Evolutionary conservation across 1,284 basidiomycete genomes (phyloP).

Genomic region (Ustilago cynodontis): DNA sequence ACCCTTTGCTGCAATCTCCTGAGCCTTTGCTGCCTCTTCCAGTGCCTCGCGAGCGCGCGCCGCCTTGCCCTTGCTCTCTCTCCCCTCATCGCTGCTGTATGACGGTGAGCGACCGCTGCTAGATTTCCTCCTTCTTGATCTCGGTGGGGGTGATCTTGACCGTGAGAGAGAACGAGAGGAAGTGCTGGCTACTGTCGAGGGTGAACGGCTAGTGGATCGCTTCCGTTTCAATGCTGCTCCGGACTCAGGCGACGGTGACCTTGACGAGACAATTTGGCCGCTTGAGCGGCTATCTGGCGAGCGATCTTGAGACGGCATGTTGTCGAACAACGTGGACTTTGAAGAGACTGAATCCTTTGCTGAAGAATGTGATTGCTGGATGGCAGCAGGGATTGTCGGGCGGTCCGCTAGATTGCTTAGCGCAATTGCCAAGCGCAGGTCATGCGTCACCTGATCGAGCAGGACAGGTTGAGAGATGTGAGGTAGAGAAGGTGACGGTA

Average conservation of each 20-base stretch:
- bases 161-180: conserved; percentile 29
- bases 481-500: background rate
- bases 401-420: background rate
- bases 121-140: conserved; percentile 26
- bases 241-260: conserved; percentile 26
- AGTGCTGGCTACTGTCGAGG: conserved; percentile 19
- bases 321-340: background rate
- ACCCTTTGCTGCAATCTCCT: conserved; percentile 44
- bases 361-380: background rate
- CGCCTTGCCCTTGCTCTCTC: background rate
- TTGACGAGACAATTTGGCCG: background rate
- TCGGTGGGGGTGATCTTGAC: conserved; percentile 37
- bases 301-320: conserved; percentile 29
- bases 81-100: conserved; percentile 23
- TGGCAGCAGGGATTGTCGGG: background rate
- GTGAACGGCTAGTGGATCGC: conserved; percentile 26
- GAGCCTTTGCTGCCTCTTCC: conserved; percentile 23
- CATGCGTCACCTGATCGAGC: background rate
- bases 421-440: background rate
- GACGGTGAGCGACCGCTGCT: conserved; percentile 28
- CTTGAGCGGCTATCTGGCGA: conserved; percentile 13
- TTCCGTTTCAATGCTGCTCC: conserved; percentile 33
- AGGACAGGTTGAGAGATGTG: background rate
- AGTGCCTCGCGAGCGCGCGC: conserved; percentile 14
- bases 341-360: background rate